Base-by-base conservation (phyloP, 2,329 filamentous ascomycete genomes). In the Eurotiales sp. region DNA sequence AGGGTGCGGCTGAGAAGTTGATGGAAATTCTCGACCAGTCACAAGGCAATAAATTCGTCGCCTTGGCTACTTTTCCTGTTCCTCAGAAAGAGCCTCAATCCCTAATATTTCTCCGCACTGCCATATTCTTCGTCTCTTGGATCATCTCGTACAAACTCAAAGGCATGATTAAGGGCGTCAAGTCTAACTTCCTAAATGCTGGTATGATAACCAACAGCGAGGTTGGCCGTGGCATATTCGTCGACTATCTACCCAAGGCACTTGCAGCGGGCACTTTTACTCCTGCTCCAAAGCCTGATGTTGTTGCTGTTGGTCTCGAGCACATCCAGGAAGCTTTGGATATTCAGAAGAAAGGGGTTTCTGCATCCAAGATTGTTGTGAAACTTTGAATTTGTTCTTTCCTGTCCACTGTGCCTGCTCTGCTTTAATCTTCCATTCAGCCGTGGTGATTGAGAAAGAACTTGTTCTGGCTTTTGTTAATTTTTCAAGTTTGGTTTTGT, bases 341-440 rank as follows among this genome's bases (percentile, higher is more conserved):
- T 52, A 44, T 64, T 1, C 64, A 56, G 39, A 64, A 65, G 46
- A 72, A 73, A 5, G 71, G 71, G 29, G 69, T 76, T 4, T 73
- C 71, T 17, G 73, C 69, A 2, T 64, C 65, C 56, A 77, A 77
- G 60, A 44, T 74, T 21, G 72, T 76, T n/a, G 65, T 74, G 11
- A 53, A 56, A 14, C 12, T 53, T 8, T 50, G 45, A 45, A 43
- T 32, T n/a, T n/a, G n/a, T n/a, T n/a, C n/a, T n/a, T n/a, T n/a
- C n/a, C n/a, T n/a, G n/a, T n/a, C n/a, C n/a, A n/a, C n/a, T n/a
- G n/a, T n/a, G n/a, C n/a, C n/a, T n/a, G n/a, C n/a, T n/a, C n/a
- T n/a, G n/a, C n/a, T n/a, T n/a, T n/a, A n/a, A n/a, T n/a, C n/a
- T n/a, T n/a, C n/a, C n/a, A n/a, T n/a, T n/a, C n/a, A n/a, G n/a